Base-by-base conservation (phyloP, 179 eudicot genomes). In the Nepenthes alata region DNA sequence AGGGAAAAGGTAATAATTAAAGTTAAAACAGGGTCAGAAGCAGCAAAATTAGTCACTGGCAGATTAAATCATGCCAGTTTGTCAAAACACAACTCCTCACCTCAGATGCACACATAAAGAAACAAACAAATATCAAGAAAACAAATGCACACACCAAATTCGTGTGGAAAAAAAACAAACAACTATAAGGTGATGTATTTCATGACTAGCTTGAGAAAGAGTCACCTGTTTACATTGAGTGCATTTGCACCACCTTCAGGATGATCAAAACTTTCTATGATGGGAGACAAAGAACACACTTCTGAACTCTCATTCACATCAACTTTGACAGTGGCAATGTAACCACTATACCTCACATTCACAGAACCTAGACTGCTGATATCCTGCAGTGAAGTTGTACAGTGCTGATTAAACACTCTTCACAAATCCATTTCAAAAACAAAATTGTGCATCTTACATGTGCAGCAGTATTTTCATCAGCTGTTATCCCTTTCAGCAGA, bases 401-500 rank as follows among this genome's bases (percentile, higher is more conserved):
- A 52, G 15, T 52, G 13, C 14, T 48, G 52, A 2, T 8, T 8
- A 48, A 10, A 48, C 11, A 48, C 3, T 48, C 12, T 11, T 48
- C 10, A 0, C 6, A 48, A 48, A 48, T 48, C 11, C 52, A 48
- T 10, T 48, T 48, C 52, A 48, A 48, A 48, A 6, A 3, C 10
- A 48, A n/a, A 52, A 52, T n/a, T 52, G 34, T n/a, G 34, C 34
- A 41, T 66, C 80, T 79, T 90, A 94, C 99, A 85, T 94, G 99
- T 58, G 97, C 97, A 71, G 99, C 96, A 74, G 97, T 94, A 79
- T 94, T 94, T 77, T 94, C 99, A 86, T 94, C 97, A 47, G 99
- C 97, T 12, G 99, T 91, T 68, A 94, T 78, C 73, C 99, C 99
- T 85, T 94, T 94, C 47, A 94, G 81, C 51, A 94, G 72, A 70